phyloP scores from a whole-genome alignment of 1,284 basidiomycete species.

The Leccinum ponderosum region DNA sequence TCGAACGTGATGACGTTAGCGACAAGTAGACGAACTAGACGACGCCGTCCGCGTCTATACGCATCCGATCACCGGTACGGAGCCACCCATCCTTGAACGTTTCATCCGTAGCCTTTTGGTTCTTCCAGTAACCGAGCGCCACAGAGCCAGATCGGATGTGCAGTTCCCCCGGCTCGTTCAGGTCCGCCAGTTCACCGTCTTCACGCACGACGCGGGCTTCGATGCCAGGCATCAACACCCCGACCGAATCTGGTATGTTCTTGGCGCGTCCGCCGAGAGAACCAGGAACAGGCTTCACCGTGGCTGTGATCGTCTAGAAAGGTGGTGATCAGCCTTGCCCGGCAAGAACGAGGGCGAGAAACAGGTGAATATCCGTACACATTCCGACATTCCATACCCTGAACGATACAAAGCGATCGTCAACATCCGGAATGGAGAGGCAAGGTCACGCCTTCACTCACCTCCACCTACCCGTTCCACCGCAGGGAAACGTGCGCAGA shows the following conservation, averaged over 20 bases:
- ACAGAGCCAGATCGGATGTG: slow-evolving; percentile 55
- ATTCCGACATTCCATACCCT: slow-evolving; percentile 81
- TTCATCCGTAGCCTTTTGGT: slow-evolving; percentile 61
- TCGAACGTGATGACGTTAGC: not conserved
- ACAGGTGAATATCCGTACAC: slow-evolving; percentile 41
- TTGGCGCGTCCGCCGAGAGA: slow-evolving; percentile 46
- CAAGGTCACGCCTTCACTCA: slow-evolving; percentile 26
- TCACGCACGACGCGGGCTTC: slow-evolving; percentile 62
- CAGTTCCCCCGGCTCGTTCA: slow-evolving; percentile 66
- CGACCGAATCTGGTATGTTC: slow-evolving; percentile 46
- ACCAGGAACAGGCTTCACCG: slow-evolving; percentile 47
- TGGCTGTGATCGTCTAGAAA: slow-evolving; percentile 55
- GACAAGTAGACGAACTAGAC: slow-evolving; percentile 55
- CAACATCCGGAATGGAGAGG: not conserved
- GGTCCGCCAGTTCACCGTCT: slow-evolving; percentile 55
- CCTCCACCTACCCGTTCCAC: slow-evolving; percentile 48
- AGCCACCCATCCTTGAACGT: slow-evolving; percentile 73
- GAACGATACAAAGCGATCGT: not conserved
- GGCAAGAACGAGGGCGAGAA: not conserved
- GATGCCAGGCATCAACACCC: slow-evolving; percentile 61
- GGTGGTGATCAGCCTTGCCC: not conserved
- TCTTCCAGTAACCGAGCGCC: slow-evolving; percentile 68
- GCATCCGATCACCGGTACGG: slow-evolving; percentile 68
- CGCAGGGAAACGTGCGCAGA: slow-evolving; percentile 40
- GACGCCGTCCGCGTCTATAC: slow-evolving; percentile 54